phyloP scores from a whole-genome alignment of 352 stramenopile species.

The Globisporangium sylvaticum region DNA sequence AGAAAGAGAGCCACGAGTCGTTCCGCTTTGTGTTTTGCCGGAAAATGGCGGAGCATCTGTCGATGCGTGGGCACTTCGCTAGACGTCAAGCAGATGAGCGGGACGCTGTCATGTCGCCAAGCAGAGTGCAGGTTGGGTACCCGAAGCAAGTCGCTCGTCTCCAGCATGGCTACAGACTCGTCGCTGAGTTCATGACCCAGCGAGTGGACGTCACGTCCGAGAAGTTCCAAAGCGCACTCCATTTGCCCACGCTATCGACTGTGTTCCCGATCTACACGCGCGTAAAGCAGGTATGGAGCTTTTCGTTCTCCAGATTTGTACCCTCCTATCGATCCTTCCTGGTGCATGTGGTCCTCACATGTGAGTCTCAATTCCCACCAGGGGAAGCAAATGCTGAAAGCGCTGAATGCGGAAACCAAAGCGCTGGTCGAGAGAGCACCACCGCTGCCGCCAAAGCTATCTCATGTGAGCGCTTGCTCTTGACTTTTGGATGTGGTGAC shows the following conservation, averaged over 20 bases:
- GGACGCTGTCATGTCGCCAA: slow-evolving; percentile 1
- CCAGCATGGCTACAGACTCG: slow-evolving; percentile 23
- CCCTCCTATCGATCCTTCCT: background rate
- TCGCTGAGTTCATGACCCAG: slow-evolving; percentile 32
- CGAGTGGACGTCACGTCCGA: slow-evolving; percentile 26
- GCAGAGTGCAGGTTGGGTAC: slow-evolving; percentile 32
- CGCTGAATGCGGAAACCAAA: slow-evolving; percentile 35
- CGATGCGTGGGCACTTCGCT: slow-evolving; percentile 10
- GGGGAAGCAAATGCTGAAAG: slow-evolving; percentile 36
- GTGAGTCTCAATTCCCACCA: slow-evolving; percentile 9
- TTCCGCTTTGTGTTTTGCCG: slow-evolving; percentile 46
- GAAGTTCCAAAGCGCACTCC: slow-evolving; percentile 24
- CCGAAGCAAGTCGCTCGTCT: slow-evolving; percentile 32
- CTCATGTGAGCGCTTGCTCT: slow-evolving; percentile 18
- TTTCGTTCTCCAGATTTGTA: background rate
- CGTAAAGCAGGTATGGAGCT: slow-evolving; percentile 36
- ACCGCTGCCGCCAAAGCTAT: slow-evolving; percentile 23
- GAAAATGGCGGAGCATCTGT: slow-evolving; percentile 48
- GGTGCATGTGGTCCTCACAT: background rate
- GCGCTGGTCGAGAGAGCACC: slow-evolving; percentile 28
- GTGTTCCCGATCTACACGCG: slow-evolving; percentile 48
- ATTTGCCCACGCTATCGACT: slow-evolving; percentile 29
- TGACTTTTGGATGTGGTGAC: background rate
- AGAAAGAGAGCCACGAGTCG: slow-evolving; percentile 29
- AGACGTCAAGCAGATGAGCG: background rate